These are phyloP conservation scores for Yamadazyma takamatsuzukensis DNA, from an alignment of 805 yeast species.

Conservation along the genomic window DNA sequence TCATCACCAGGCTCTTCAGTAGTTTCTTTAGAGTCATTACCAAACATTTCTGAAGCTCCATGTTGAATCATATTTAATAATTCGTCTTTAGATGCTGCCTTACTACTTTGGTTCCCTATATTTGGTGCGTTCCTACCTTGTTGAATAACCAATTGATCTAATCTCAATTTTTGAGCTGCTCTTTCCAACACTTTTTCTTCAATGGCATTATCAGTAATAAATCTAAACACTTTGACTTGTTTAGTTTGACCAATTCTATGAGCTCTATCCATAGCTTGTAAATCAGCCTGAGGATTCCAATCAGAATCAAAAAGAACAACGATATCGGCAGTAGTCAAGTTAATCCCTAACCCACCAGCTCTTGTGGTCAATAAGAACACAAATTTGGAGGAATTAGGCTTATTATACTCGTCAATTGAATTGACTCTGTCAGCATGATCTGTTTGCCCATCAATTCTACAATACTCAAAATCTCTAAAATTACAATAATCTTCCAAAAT, in stretches of 20 bases:
- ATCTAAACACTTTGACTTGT: constrained; percentile 75
- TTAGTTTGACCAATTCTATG: constrained; percentile 86
- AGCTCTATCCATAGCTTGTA: constrained; percentile 88
- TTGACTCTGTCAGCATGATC: constrained; percentile 72
- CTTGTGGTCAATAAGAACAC: constrained; percentile 76
- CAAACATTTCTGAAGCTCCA: constrained; percentile 70
- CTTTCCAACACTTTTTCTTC: constrained; percentile 80
- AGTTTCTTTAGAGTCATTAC: constrained; percentile 23
- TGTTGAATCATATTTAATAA: constrained; percentile 77
- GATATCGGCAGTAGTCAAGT: constrained; percentile 74
- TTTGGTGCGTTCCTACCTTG: constrained; percentile 53
- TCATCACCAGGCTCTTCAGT: constrained; percentile 41
- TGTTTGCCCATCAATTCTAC: constrained; percentile 82
- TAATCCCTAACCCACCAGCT: constrained; percentile 89
- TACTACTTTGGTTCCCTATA: constrained; percentile 30
- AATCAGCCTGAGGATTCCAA: constrained; percentile 89
- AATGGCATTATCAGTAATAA: constrained; percentile 77
- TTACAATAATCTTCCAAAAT: constrained; percentile 76
- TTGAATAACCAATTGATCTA: constrained; percentile 80
- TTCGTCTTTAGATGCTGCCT: constrained; percentile 60
- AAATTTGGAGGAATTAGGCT: constrained; percentile 69
- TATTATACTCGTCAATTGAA: constrained; percentile 76
- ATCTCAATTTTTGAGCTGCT: constrained; percentile 73
- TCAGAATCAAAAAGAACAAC: constrained; percentile 77
- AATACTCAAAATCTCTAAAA: constrained; percentile 65